Evolutionary conservation across 768 basidiomycete genomes (phyloP), one percentile per base, ranked within the genome.

Genomic region (Tylopilus vinaceipallidus): DNA sequence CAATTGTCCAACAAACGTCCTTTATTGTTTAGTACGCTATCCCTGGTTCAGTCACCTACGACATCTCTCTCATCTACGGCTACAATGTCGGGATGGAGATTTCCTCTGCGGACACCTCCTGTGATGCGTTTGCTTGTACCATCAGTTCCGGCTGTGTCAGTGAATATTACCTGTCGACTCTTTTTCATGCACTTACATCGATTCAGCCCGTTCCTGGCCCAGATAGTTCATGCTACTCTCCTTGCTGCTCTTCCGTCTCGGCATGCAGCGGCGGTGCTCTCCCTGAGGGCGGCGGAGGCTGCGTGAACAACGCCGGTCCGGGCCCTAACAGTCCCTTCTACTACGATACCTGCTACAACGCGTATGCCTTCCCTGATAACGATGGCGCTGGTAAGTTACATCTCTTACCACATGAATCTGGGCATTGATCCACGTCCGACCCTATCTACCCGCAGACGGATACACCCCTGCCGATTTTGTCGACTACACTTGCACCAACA

Each of bases 31-130:
- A 67, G 62, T 55, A 48, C 6, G 53, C 67, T 12, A 57, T 62
- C 12, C 56, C 64, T 2, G 65, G 65, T 6, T 36, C 33, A 2
- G 65, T 66, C 39, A 69, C 67, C 38, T 66, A 66, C 22, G 67
- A 69, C 26, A 68, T 69, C 20, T 69, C 65, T 17, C 56, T 66
- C 42, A 69, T 66, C 49, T 69, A 69, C 10, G 67, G 65, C 0
- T 66, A 66, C 49, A 69, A 69, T 12, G 65, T 69, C 17, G 65
- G 65, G 24, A 66, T 66, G 67, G n/a, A 69, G 40, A 69, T 66
- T 13, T 69, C 65, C 19, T 67, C 67, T 0, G 45, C 57, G 2
- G 60, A 69, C 32, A 0, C 10, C 2, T 38, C 46, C 43, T 66
- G 65, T n/a, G 65, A 67, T 11, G 54, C 51, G 14, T 66, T 63